Conservation (phyloP, 495 filamentous ascomycete genomes). For the Sabuloglossum arenarium region DNA sequence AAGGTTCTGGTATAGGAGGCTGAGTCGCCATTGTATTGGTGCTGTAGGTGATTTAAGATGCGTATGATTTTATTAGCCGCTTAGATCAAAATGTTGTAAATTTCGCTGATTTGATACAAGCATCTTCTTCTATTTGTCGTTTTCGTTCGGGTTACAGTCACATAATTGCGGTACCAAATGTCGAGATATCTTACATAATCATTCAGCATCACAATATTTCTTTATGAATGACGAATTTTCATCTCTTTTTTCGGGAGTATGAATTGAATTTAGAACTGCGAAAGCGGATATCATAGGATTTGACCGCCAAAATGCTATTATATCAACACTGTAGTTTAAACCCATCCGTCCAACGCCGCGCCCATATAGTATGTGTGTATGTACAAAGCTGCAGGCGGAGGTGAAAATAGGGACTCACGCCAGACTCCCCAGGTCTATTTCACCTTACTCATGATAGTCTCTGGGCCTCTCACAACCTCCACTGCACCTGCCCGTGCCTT, state of each 20-base stretch:
- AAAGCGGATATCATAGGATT: neutral
- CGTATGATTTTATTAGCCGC: too few relatives aligned
- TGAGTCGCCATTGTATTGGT: neutral
- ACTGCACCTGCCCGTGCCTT: constrained; percentile 74
- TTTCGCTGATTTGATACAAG: too few relatives aligned
- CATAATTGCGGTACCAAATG: too few relatives aligned
- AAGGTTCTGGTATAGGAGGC: neutral
- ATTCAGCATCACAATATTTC: too few relatives aligned
- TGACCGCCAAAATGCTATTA: neutral
- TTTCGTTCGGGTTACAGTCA: too few relatives aligned
- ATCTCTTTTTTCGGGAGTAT: neutral
- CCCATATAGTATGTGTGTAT: too few relatives aligned
- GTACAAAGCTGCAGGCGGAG: neutral
- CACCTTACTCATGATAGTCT: constrained; percentile 82
- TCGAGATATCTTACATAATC: too few relatives aligned
- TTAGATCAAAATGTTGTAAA: too few relatives aligned
- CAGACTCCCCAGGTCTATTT: constrained; percentile 27
- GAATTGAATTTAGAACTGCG: neutral
- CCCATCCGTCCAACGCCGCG: neutral
- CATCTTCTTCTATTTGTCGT: too few relatives aligned
- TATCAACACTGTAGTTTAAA: neutral
- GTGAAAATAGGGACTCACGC: neutral
- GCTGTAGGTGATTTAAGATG: neutral
- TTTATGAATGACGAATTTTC: too few relatives aligned
- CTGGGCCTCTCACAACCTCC: constrained; percentile 50